phyloP scores from a whole-genome alignment of 163 green algal species.

The Scenedesmus sp. region DNA sequence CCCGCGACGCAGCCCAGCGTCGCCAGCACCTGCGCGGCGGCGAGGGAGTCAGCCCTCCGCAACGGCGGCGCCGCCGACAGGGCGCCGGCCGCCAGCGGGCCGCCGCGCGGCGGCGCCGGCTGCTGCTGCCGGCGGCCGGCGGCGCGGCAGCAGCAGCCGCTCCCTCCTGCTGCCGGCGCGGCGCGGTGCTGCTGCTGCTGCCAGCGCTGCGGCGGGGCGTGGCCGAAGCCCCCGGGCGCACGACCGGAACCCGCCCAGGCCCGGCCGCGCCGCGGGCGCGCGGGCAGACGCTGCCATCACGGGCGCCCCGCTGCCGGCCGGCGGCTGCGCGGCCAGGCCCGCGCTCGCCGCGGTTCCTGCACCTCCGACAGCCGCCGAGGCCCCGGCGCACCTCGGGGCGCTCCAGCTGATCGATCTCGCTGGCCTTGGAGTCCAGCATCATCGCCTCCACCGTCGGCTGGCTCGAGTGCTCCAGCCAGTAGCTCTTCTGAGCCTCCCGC shows the following conservation, averaged over 20 bases:
- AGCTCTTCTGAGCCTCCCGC: constrained; percentile 67
- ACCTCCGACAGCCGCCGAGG: too few relatives aligned
- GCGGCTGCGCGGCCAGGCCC: too few relatives aligned
- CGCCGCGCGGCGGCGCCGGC: too few relatives aligned
- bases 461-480: constrained; percentile 81
- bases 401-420: constrained; percentile 82
- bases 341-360: too few relatives aligned
- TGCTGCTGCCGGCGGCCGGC: background rate
- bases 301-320: too few relatives aligned
- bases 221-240: too few relatives aligned
- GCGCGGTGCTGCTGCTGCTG: background rate
- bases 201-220: too few relatives aligned
- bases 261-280: too few relatives aligned
- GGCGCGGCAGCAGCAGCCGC: too few relatives aligned
- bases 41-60: background rate
- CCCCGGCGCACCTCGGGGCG: constrained; percentile 80
- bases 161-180: too few relatives aligned
- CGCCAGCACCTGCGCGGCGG: constrained; percentile 72
- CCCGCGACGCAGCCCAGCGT: constrained; percentile 77
- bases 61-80: background rate
- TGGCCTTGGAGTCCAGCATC: constrained; percentile 92
- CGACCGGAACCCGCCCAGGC: too few relatives aligned
- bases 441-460: constrained; percentile 89
- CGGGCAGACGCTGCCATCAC: too few relatives aligned
- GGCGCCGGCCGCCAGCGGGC: background rate